Percentiles rank a stretch among this genome's conserved stretches.
Evolutionary conservation across 768 basidiomycete species (phyloP).

Genomic region (Leucosporidium creatinivorum): DNA sequence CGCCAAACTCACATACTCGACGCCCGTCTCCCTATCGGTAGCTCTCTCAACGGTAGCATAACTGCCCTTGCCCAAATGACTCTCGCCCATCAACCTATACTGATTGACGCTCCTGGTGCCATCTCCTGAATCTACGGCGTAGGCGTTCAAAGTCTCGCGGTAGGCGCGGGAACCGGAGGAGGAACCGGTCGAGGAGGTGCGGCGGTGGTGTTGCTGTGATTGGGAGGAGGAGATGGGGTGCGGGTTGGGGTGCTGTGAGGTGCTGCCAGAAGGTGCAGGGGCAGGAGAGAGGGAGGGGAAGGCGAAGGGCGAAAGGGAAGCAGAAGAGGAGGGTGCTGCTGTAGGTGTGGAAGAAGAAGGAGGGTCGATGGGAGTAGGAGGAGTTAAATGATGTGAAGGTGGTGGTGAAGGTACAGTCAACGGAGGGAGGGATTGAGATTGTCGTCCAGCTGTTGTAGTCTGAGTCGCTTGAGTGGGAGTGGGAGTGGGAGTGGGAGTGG

Average conservation of each 20-base stretch:
- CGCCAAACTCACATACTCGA: slow-evolving; percentile 17
- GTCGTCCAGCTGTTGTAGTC: background rate
- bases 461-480: background rate
- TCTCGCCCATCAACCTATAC: slow-evolving; percentile 12
- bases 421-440: background rate
- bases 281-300: background rate
- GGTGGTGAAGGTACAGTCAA: background rate
- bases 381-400: background rate
- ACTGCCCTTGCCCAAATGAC: slow-evolving; percentile 16
- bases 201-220: slow-evolving; percentile 9
- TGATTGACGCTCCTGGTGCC: slow-evolving; percentile 29
- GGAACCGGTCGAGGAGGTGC: slow-evolving; percentile 15
- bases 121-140: slow-evolving; percentile 14
- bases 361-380: slow-evolving; percentile 4
- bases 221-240: background rate
- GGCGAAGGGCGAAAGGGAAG: background rate
- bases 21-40: slow-evolving; percentile 21
- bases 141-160: slow-evolving; percentile 33
- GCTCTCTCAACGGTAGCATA: slow-evolving; percentile 31
- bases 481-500: background rate
- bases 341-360: background rate
- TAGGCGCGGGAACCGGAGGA: slow-evolving; percentile 13
- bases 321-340: background rate
- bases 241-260: background rate
- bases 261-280: too few relatives aligned